Evolutionary conservation across 805 yeast species (phyloP).

Genomic region (Pichia gijzeniarum): DNA sequence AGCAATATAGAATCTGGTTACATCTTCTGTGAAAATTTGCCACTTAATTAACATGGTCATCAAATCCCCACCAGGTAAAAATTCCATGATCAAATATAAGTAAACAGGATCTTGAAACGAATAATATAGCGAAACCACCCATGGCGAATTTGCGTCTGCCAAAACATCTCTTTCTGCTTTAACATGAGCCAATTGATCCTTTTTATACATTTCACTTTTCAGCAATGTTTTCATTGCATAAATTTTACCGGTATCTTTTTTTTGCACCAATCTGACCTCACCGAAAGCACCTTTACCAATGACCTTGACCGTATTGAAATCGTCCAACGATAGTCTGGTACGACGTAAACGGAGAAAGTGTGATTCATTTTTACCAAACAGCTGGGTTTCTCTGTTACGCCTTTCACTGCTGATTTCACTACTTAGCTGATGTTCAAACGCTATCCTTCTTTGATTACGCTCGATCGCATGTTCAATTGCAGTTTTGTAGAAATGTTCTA

Average conservation of each 20-base stretch:
- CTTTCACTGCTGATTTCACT: conserved; percentile 80
- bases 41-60: conserved; percentile 96
- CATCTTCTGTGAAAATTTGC: conserved; percentile 91
- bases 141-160: conserved; percentile 83
- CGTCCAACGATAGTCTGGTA: conserved; percentile 75
- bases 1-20: conserved; percentile 89
- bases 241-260: conserved; percentile 83
- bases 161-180: conserved; percentile 94
- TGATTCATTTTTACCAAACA: conserved; percentile 83
- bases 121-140: conserved; percentile 80
- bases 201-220: conserved; percentile 89
- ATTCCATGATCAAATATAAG: conserved; percentile 74
- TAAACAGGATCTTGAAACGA: conserved; percentile 77
- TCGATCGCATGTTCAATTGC: conserved; percentile 91
- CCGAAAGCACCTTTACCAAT: conserved; percentile 98
- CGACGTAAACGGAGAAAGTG: conserved; percentile 79
- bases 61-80: conserved; percentile 75
- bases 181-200: conserved; percentile 91
- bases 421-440: conserved; percentile 66
- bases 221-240: conserved; percentile 91
- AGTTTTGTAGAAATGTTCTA: conserved; percentile 81
- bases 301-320: conserved; percentile 82
- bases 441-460: conserved; percentile 86
- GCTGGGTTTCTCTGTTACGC: conserved; percentile 70
- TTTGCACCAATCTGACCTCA: conserved; percentile 91